Base-by-base conservation (phyloP, 208 protist genomes). In the Crithidia fasciculata region DNA sequence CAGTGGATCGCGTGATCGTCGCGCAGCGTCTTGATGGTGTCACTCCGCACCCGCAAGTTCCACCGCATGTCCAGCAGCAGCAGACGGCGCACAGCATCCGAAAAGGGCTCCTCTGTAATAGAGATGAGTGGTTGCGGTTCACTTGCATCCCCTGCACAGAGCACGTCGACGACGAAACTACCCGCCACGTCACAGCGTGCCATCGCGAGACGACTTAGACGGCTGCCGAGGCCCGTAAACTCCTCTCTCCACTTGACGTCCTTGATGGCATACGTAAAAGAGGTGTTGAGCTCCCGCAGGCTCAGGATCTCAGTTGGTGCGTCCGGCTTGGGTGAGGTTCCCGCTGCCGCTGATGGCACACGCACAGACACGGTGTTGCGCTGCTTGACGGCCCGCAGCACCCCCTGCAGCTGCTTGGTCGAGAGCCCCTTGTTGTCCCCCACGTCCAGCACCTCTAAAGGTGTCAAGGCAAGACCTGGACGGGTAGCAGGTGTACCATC, bases 1-100 rank as follows among this genome's bases (percentile, higher is more conserved):
- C 57, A 62, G 57, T 62, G 57, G 18, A 62, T 62, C 57, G 39
- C 57, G 39, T 62, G 57, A 39, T 62, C 57, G 57, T 62, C 57
- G 19, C 57, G 57, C 28, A 62, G 57, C 57, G 13, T 7, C 57
- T 18, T n/a, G 19, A 62, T 62, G 12, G 57, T 45, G 0, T 5
- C 57, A 45, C 57, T 62, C 57, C 13, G 41, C 57, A 62, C 57
- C 57, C 45, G 41, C 28, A 62, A 28, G 39, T 62, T 62, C 57
- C 57, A 47, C 37, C 57, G 57, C 57, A 62, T 62, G 57, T 62
- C 57, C 28, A 62, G 57, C 57, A 62, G 39, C 39, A 62, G 57
- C 57, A 62, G 7, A 12, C 57, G 57, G 4, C 57, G 28, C 57
- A 62, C 39, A 10, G 39, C 57, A 18, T n/a, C 16, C 12, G 57